Evolutionary conservation across 2,329 filamentous ascomycete species (phyloP), one percentile per base, ranked within the genome.

Genomic region (Ambrosiella cleistominuta): DNA sequence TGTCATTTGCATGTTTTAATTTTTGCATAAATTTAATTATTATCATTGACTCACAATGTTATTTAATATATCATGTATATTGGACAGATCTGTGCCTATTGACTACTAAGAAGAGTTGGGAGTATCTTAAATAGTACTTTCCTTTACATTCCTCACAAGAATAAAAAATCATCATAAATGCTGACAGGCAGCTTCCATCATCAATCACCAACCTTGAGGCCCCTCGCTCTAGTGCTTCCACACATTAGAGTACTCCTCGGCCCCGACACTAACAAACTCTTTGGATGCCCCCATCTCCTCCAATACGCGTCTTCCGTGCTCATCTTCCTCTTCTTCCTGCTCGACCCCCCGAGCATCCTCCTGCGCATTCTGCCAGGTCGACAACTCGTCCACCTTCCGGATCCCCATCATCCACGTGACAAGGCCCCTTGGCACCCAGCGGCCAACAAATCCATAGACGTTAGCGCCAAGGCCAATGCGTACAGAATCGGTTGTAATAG

Each of bases 381-480:
- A 74, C 52, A 81, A 69, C 67, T 80, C 74, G 57, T 80, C 75
- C 13, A 83, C 80, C 59, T 73, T 73, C 61, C 82, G 75, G 60
- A 90, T 79, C 9, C 89, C 89, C 80, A 97, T 85, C 86, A 97
- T 95, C 86, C 88, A 93, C 1, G 82, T 83, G n/a, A 97, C 85
- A 13, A 96, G 68, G 2, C 82, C 77, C 17, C 80, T 76, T 1
- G 93, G 91, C 27, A 86, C 77, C 79, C 85, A 91, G 44, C 80
- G 78, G 5, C 90, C 93, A 7, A 97, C 85, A 37, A 96, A 76
- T 44, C 87, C 86, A 69, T 97, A 97, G 0, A 89, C 75, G 58
- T 85, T 76, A 55, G 88, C 88, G 6, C 93, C 93, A 56, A 89
- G 80, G 0, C 93, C 93, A 13, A 96, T 85, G 60, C 87, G 83